Conservation (phyloP, 225 moss, liverwort and hornwort species). For the Rhytidiadelphus loreus region DNA sequence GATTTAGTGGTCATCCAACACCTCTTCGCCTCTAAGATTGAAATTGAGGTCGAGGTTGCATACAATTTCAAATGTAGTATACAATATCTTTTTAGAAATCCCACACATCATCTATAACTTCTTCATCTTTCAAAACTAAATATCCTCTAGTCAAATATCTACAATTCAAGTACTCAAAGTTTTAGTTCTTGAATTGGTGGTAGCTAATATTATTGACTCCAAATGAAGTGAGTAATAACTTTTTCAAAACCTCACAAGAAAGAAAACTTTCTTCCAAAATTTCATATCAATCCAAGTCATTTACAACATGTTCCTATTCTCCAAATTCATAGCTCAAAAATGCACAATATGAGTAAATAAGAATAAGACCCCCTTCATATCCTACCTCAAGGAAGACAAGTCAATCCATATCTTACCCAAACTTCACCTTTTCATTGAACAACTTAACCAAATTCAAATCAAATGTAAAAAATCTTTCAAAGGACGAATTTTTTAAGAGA, state of each 20-base stretch:
- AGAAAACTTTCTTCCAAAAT: not conserved
- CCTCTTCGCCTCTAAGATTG: not conserved
- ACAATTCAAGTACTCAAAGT: not conserved
- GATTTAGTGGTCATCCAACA: not conserved
- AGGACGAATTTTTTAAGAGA: not conserved
- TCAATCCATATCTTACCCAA: accelerated
- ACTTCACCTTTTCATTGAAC: not conserved
- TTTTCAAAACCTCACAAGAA: not conserved
- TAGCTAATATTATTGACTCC: not conserved
- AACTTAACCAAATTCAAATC: not conserved
- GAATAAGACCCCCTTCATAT: not conserved
- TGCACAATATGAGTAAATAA: not conserved
- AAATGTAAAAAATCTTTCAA: not conserved
- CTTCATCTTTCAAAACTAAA: not conserved
- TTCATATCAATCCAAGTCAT: not conserved
- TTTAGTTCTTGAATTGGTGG: accelerated
- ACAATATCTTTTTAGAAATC: not conserved
- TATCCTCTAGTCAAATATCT: not conserved
- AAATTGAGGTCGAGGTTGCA: no score
- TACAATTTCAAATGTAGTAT: not conserved
- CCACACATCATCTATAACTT: not conserved
- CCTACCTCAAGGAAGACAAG: not conserved
- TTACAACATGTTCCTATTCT: accelerated
- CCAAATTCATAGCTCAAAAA: not conserved
- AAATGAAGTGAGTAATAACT: not conserved